Base-by-base conservation (phyloP, 1,284 basidiomycete species). In the Sphagnurus paluster region DNA sequence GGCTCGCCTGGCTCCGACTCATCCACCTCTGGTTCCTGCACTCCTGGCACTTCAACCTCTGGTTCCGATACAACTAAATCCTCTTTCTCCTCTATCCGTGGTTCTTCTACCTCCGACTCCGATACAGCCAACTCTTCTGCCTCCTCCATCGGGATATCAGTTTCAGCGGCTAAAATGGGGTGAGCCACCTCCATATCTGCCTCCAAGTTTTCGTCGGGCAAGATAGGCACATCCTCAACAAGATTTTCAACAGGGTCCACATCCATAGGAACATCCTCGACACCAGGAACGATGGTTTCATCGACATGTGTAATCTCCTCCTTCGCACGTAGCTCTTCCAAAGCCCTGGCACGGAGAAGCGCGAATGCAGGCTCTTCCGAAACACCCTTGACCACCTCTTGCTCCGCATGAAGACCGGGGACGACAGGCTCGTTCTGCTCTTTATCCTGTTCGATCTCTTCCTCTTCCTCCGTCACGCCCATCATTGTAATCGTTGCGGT, bases 311-410 rank as follows among this genome's bases (percentile, higher is more conserved):
- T 29, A 17, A 35, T n/a, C 37, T 39, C 49, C 30, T 48, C 49
- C 44, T 30, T 53, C 11, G 39, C 37, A 5, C 42, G 42, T n/a
- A 39, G 32, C 33, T 50, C 51, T 21, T 58, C 56, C 16, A 54
- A 39, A 9, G 53, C 55, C 6, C 53, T 57, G 10, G 62, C 56
- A 1, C 62, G 55, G 24, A 66, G 55, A 9, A 65, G 49, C 24
- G 58, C 59, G 46, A 66, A 65, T 4, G 53, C 52, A 1, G 45
- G 32, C 16, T 24, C 4, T 42, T 58, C 56, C 3, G 49, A n/a
- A n/a, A n/a, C n/a, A n/a, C n/a, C 46, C 24, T 54, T 17, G 16
- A 7, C 44, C 33, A 26, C 43, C 16, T 5, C 9, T 4, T 29
- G 32, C 4, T 23, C 17, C n/a, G 39, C 49, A 24, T 39, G 41